phyloP scores from a whole-genome alignment of 768 basidiomycete species.

The Hygrocybe coccinea region DNA sequence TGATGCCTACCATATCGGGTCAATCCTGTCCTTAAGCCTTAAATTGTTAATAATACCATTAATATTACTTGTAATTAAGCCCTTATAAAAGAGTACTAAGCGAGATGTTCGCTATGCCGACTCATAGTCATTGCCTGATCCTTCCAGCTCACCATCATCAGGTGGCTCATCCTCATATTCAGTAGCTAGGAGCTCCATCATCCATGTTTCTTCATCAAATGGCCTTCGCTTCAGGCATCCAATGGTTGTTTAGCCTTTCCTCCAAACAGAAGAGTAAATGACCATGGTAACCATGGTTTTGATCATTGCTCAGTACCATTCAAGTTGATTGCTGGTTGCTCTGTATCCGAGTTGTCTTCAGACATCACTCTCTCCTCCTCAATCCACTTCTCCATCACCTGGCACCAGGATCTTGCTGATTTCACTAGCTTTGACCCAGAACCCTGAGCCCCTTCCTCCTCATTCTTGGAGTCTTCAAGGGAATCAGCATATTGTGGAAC shows the following conservation, averaged over 20 bases:
- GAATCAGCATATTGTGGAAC: neutral
- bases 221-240: neutral
- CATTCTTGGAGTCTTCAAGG: neutral
- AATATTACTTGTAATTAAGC: neutral
- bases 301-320: neutral
- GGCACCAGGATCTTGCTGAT: slow-evolving; percentile 16
- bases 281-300: slow-evolving; percentile 13
- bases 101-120: no score
- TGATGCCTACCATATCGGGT: no score
- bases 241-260: slow-evolving; percentile 10
- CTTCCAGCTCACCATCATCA: slow-evolving; percentile 19
- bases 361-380: slow-evolving; percentile 1
- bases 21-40: no score
- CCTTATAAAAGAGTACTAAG: no score
- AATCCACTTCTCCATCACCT: slow-evolving; percentile 20
- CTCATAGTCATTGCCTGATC: slow-evolving; percentile 18
- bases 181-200: slow-evolving; percentile 22
- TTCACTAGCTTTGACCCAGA: slow-evolving; percentile 6
- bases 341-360: neutral
- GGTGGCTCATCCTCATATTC: slow-evolving; percentile 7
- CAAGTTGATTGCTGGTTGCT: neutral
- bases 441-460: neutral
- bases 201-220: slow-evolving; percentile 14
- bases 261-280: slow-evolving; percentile 16
- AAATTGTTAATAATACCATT: no score